phyloP scores from a whole-genome alignment of 306 rosid genomes.

The Aeschynomene evenia region DNA sequence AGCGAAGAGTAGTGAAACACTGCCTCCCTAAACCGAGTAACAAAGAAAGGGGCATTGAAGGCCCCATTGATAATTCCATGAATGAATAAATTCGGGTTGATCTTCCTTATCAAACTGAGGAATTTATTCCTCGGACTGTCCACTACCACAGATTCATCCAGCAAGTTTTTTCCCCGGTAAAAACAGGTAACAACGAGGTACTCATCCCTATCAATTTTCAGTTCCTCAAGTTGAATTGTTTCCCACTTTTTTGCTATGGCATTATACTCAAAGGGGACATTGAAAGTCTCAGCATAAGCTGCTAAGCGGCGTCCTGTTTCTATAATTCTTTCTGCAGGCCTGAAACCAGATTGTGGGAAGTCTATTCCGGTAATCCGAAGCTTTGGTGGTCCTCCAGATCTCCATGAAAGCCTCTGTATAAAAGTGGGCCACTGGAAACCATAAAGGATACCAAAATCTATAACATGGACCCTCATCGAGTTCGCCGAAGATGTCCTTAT shows the following conservation, averaged over 20 bases:
- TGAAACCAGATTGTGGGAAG: conserved; percentile 91
- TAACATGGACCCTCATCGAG: conserved; percentile 63
- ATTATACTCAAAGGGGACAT: conserved; percentile 76
- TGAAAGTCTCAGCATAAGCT: conserved; percentile 70
- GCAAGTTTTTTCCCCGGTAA: conserved; percentile 74
- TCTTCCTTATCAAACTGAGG: conserved; percentile 70
- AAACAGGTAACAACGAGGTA: conserved; percentile 69
- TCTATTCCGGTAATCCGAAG: conserved; percentile 92
- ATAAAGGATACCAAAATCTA: conserved; percentile 91
- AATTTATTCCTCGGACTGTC: conserved; percentile 67
- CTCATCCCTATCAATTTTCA: conserved; percentile 74
- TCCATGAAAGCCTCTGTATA: conserved; percentile 56
- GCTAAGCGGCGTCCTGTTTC: conserved; percentile 89
- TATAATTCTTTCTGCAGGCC: conserved; percentile 87
- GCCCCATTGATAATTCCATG: conserved; percentile 81
- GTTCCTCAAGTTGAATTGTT: conserved; percentile 73
- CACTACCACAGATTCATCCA: conserved; percentile 76
- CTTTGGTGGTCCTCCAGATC: conserved; percentile 74
- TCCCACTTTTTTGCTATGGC: conserved; percentile 93
- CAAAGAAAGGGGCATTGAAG: conserved; percentile 90
- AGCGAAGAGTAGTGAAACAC: conserved; percentile 86
- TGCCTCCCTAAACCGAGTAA: conserved; percentile 89
- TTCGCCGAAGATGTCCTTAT: conserved; percentile 40
- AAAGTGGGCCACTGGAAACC: conserved; percentile 98
- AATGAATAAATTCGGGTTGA: conserved; percentile 72